A percentile compares a stretch with the other conserved stretches of the same genome.
These are phyloP conservation scores for Tetratostichococcus sp. DNA, from an alignment of 139 green algal genomes.

Conservation along the genomic window DNA sequence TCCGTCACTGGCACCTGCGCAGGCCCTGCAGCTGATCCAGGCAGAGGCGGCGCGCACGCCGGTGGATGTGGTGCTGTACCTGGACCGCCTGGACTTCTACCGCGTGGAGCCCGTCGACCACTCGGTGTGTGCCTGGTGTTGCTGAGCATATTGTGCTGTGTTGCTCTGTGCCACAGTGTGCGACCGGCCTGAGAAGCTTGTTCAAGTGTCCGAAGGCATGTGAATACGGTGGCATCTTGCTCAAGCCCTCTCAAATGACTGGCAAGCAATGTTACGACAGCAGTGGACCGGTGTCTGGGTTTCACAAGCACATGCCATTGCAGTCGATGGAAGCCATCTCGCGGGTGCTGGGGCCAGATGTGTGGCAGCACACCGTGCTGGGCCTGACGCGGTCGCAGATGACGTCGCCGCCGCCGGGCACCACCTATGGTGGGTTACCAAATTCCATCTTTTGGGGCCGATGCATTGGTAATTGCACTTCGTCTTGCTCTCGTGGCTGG, in stretches of 20 bases:
- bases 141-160: no score
- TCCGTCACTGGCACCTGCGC: neutral
- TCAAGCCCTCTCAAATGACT: no score
- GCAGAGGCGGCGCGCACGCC: slow-evolving; percentile 12
- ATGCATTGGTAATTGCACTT: no score
- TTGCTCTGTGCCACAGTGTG: no score
- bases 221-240: no score
- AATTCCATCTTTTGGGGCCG: no score
- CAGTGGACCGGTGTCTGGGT: neutral
- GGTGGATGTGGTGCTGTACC: slow-evolving; percentile 66
- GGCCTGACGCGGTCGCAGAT: slow-evolving; percentile 46
- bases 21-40: slow-evolving; percentile 27
- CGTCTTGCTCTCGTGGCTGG: no score
- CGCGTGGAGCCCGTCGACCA: slow-evolving; percentile 46
- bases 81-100: slow-evolving; percentile 71
- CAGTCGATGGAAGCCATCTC: slow-evolving; percentile 43
- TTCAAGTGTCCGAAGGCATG: no score
- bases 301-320: no score
- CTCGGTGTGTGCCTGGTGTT: slow-evolving; percentile 16
- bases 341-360: slow-evolving; percentile 32
- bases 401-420: neutral
- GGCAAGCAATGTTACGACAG: no score
- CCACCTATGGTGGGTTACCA: slow-evolving; percentile 7
- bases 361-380: slow-evolving; percentile 62
- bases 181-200: no score